These are phyloP conservation scores for Emydomyces testavorans DNA, from an alignment of 2,329 filamentous ascomycete genomes.

Conservation along the genomic window DNA sequence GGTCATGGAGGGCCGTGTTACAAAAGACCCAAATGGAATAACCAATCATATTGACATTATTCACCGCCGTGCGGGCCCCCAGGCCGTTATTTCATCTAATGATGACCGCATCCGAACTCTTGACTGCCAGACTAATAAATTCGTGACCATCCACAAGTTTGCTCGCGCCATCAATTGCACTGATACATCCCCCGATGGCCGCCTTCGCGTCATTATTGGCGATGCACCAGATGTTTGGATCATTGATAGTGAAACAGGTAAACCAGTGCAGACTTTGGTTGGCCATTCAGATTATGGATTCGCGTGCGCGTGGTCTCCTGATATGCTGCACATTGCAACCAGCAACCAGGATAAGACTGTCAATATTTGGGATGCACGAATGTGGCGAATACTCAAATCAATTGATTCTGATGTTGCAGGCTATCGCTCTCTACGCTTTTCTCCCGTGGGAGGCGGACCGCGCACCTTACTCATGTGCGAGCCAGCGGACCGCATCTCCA, in stretches of 20 bases:
- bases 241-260: conserved; percentile 35
- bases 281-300: conserved; percentile 37
- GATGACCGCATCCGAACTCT: conserved; percentile 45
- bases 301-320: conserved; percentile 38
- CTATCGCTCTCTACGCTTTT: conserved; percentile 35
- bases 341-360: conserved; percentile 38
- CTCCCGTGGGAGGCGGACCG: conserved; percentile 35
- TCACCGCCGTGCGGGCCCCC: conserved; percentile 37
- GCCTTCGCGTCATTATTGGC: conserved; percentile 36
- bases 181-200: conserved; percentile 34
- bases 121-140: conserved; percentile 40
- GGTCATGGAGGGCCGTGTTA: conserved; percentile 38
- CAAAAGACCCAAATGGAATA: conserved; percentile 42
- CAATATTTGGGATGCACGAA: conserved; percentile 38
- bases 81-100: conserved; percentile 48
- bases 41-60: conserved; percentile 49
- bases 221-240: conserved; percentile 35
- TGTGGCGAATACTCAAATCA: conserved; percentile 30
- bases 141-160: conserved; percentile 29
- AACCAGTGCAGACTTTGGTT: conserved; percentile 28
- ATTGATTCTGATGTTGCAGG: conserved; percentile 37
- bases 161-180: conserved; percentile 36
- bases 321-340: conserved; percentile 38
- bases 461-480: conserved; percentile 35
- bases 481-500: conserved; percentile 35